phyloP scores from a whole-genome alignment of 768 basidiomycete genomes.

The Calocera viscosa region DNA sequence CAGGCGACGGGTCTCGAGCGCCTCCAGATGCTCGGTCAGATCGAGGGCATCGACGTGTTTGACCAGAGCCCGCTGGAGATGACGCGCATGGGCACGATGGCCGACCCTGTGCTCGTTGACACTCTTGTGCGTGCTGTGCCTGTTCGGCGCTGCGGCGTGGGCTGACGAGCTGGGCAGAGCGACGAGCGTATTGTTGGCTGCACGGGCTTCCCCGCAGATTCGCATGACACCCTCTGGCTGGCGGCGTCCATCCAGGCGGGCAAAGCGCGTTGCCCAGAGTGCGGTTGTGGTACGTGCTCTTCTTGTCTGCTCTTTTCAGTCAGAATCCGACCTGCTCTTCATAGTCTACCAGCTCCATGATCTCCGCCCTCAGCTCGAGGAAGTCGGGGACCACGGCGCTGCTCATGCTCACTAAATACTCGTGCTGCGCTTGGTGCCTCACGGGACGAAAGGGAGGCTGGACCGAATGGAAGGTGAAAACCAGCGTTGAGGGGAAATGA shows the following conservation, averaged over 20 bases:
- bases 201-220: conserved; percentile 89
- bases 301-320: not conserved
- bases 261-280: conserved; percentile 73
- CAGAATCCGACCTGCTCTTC: not conserved
- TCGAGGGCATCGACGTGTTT: conserved; percentile 82
- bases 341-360: not conserved
- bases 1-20: conserved; percentile 97
- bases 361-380: not conserved
- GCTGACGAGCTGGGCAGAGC: conserved; percentile 37
- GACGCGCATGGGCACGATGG: conserved; percentile 73
- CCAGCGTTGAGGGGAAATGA: not conserved
- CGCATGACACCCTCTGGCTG: conserved; percentile 88
- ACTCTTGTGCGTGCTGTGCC: conserved; percentile 53
- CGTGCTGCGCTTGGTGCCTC: not conserved
- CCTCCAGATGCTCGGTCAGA: conserved; percentile 77
- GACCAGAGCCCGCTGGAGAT: conserved; percentile 75
- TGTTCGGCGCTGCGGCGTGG: not conserved
- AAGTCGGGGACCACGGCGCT: not conserved
- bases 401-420: not conserved
- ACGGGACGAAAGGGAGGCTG: not conserved
- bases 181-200: conserved; percentile 79
- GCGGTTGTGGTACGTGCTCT: conserved; percentile 64
- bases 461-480: not conserved
- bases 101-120: conserved; percentile 74
- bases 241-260: conserved; percentile 44